These are phyloP conservation scores for Infundibulicybe gibba DNA, from an alignment of 768 basidiomycete genomes.

Conservation along the genomic window DNA sequence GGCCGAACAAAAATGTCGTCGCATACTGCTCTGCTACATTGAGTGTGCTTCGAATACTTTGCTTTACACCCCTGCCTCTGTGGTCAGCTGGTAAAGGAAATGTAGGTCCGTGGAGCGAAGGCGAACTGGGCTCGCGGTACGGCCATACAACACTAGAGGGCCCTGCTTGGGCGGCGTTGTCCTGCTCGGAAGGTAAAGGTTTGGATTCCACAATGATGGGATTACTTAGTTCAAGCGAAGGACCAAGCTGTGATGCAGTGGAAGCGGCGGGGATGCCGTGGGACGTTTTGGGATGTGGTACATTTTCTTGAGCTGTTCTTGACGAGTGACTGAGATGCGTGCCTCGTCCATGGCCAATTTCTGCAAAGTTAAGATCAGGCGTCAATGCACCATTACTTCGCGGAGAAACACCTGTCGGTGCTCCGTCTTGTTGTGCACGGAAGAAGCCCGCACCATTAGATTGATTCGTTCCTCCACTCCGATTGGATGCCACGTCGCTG, in stretches of 20 bases:
- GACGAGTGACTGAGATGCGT: slow-evolving; percentile 19
- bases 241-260: neutral
- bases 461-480: slow-evolving; percentile 46
- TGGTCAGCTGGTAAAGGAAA: slow-evolving; percentile 31
- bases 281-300: neutral
- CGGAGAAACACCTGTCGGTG: slow-evolving; percentile 25
- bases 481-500: slow-evolving; percentile 57
- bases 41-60: slow-evolving; percentile 64
- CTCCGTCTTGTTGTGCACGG: slow-evolving; percentile 49
- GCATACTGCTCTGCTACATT: slow-evolving; percentile 71
- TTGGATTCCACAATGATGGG: neutral
- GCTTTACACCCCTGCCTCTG: slow-evolving; percentile 59
- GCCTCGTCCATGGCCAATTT: slow-evolving; percentile 73
- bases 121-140: slow-evolving; percentile 32
- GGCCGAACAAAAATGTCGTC: slow-evolving; percentile 62
- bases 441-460: slow-evolving; percentile 59
- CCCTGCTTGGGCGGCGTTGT: neutral
- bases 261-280: slow-evolving; percentile 4
- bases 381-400: slow-evolving; percentile 56
- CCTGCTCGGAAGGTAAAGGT: neutral
- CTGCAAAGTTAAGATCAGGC: slow-evolving; percentile 72
- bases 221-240: neutral
- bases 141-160: slow-evolving; percentile 29
- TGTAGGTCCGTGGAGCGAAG: slow-evolving; percentile 22
- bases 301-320: slow-evolving; percentile 4